Evolutionary conservation across 176 grass and related monocot species (phyloP).

Genomic region (Triticum aestivum): IWGSC_CS_RefSeq_v2.1 NC_057806.1:381573541-381574040

Average conservation of each 20-base stretch:
- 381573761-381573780: constrained; percentile 73
- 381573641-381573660: constrained; percentile 23
- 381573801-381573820: constrained; percentile 50
- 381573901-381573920: background rate
- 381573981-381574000: constrained; percentile 14
- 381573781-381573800: constrained; percentile 72
- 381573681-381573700: background rate
- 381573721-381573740: constrained; percentile 62
- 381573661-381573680: no score
- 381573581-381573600: background rate
- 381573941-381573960: background rate
- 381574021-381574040: background rate
- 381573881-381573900: constrained; percentile 5
- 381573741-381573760: constrained; percentile 73
- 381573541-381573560: background rate
- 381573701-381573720: constrained; percentile 64
- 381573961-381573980: background rate
- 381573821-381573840: constrained; percentile 74
- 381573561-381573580: background rate
- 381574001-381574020: background rate
- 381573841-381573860: constrained; percentile 55
- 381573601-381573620: background rate
- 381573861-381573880: background rate
- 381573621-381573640: background rate
- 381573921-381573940: no score